Evolutionary conservation across 805 yeast species (phyloP), one percentile per base, ranked within the genome.

Genomic region (Lachancea kluyveri): DNA sequence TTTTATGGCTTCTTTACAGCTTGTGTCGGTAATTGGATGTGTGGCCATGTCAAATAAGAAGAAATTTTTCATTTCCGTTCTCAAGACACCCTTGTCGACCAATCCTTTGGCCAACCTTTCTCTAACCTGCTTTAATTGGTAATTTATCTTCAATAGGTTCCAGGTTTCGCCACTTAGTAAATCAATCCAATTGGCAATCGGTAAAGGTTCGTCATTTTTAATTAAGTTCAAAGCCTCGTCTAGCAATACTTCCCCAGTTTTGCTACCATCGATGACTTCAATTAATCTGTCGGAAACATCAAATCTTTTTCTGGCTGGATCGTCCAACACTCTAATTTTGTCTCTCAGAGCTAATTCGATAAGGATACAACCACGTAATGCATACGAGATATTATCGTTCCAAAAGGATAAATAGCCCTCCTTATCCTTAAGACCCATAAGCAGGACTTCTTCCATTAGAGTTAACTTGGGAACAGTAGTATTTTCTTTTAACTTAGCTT

Each of bases 11-110:
- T 85, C 94, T 60, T 92, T 92, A 30, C 94, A 78, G 42, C 76
- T 65, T 26, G 80, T 71, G 59, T 92, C 98, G 19, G 88, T 80
- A 9, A 92, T 74, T 6, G 98, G 98, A 60, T 94, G 98, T 6
- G 98, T 92, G 18, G 98, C 95, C 96, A 92, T 92, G 59, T 92
- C 98, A 49, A 92, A 92, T 33, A 92, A 65, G 50, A 92, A 76
- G 56, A 92, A 92, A 63, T 86, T 92, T 57, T 88, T 86, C 59
- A 94, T 77, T 60, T 92, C 98, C 6, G 98, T 92, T 64, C 96
- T 79, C 51, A 94, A 70, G 27, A 92, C 79, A 14, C 98, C 97
- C 63, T 92, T 92, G 59, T 92, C 98, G 22, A 94, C 98, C 32
- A 92, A 68, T 1, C 98, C 98, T 61, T 92, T 92, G 34, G 96